Percentiles rank a stretch among this genome's conserved stretches.
Conservation (phyloP, 2,329 filamentous ascomycete species). For the Botrytis medusae region DNA sequence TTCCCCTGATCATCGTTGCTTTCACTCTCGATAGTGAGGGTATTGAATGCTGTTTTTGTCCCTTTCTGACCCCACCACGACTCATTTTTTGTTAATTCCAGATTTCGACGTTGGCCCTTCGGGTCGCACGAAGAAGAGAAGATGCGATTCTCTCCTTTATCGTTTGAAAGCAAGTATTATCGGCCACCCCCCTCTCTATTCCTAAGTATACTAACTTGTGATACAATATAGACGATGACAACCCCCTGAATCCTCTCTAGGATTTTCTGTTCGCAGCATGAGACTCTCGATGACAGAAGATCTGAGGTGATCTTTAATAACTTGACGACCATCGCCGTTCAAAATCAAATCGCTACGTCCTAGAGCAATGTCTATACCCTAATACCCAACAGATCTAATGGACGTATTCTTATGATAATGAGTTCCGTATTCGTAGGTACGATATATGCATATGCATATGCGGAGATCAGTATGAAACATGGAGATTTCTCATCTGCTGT, state of each 20-base stretch:
- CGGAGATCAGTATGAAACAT: background rate
- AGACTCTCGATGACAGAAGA: background rate
- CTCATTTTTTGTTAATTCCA: background rate
- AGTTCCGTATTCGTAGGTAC: background rate
- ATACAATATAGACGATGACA: background rate
- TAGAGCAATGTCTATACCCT: background rate
- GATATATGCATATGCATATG: background rate
- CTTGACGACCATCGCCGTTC: too few relatives aligned
- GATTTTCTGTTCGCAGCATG: too few relatives aligned
- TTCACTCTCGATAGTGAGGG: too few relatives aligned
- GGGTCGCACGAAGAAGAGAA: background rate
- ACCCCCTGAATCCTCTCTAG: background rate
- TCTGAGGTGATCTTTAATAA: background rate
- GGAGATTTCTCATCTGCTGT: background rate
- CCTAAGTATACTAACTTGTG: background rate
- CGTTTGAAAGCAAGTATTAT: background rate
- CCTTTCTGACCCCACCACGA: too few relatives aligned
- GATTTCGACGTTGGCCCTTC: background rate
- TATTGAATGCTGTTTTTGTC: too few relatives aligned
- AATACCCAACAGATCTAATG: background rate
- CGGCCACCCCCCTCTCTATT: accelerated
- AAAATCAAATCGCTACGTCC: background rate
- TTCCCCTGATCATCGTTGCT: too few relatives aligned
- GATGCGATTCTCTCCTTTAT: background rate
- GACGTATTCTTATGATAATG: background rate